Base-by-base conservation (phyloP, 768 basidiomycete genomes). In the Pisolithus tinctorius region DNA sequence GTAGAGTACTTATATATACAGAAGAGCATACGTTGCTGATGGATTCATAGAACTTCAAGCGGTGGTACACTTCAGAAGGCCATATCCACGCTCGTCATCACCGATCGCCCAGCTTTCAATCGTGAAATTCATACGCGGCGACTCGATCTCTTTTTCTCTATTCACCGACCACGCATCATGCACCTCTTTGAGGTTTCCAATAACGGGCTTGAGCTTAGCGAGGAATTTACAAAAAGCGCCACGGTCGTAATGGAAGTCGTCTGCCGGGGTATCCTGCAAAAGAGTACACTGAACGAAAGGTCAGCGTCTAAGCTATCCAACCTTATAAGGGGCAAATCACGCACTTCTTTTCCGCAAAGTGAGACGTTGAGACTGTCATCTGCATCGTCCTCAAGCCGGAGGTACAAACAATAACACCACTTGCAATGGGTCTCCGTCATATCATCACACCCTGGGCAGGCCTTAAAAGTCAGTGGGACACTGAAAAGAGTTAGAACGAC, bases 391-490 rank as follows among this genome's bases (percentile, higher is more conserved):
- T 79, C 69, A 14, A 86, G 58, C 36, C 68, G 66, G 46, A 86
- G 51, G 48, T 70, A 76, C 48, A 86, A 63, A 45, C 74, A 64
- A 50, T 75, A 86, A 45, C 69, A 63, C 50, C 74, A 74, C 34
- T 67, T 71, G 44, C 76, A 72, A 53, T 75, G 76, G 46, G 77
- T 74, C 38, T 75, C 69, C 34, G 79, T 74, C 58, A 74, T 71
- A 58, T 84, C 80, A 46, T 70, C 68, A 60, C 86, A 87, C 11
- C 62, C 60, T 5, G 72, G 60, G 57, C 85, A 87, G 23, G 69
- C 71, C 54, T 66, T 68, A 30, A 69, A 71, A 3, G 56, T 66
- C 23, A 60, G 58, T 0, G 74, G 72, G 23, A 83, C 67, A 31
- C 84, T 86, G 20, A 48, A 14, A 38, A 40, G 10, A 9, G 27